These are phyloP conservation scores for Colletotrichum sp. DNA, from an alignment of 2,329 filamentous ascomycete genomes.

Conservation along the genomic window DNA sequence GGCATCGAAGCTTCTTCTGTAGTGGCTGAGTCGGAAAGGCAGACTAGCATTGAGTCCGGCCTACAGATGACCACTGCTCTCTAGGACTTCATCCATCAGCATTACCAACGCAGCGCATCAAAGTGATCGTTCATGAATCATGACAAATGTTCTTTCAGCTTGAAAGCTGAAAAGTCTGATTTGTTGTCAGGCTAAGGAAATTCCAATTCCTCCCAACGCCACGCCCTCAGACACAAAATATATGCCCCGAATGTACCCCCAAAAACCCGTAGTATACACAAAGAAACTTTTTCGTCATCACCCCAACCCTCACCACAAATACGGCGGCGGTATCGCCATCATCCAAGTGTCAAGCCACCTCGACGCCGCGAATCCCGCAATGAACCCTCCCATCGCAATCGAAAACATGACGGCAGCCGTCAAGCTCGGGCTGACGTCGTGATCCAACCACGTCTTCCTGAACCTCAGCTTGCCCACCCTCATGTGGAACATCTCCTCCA, in stretches of 20 bases:
- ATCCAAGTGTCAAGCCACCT: neutral
- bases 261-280: neutral
- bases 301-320: neutral
- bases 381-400: conserved; percentile 27
- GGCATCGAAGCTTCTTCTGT: neutral
- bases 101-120: neutral
- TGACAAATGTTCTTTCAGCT: no score
- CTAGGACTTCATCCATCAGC: neutral
- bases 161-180: neutral
- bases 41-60: neutral
- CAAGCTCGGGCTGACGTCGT: conserved; percentile 28
- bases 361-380: conserved; percentile 17
- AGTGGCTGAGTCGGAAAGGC: neutral
- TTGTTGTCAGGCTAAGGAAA: neutral
- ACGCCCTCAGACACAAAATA: neutral
- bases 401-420: conserved; percentile 25
- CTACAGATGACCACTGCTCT: neutral
- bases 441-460: conserved; percentile 34
- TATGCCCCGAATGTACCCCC: neutral
- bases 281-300: neutral
- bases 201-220: neutral
- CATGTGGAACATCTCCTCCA: conserved; percentile 36
- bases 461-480: conserved; percentile 34
- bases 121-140: no score
- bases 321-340: neutral